phyloP scores from a whole-genome alignment of 805 yeast species.

The Yueomyces sinensis region DNA sequence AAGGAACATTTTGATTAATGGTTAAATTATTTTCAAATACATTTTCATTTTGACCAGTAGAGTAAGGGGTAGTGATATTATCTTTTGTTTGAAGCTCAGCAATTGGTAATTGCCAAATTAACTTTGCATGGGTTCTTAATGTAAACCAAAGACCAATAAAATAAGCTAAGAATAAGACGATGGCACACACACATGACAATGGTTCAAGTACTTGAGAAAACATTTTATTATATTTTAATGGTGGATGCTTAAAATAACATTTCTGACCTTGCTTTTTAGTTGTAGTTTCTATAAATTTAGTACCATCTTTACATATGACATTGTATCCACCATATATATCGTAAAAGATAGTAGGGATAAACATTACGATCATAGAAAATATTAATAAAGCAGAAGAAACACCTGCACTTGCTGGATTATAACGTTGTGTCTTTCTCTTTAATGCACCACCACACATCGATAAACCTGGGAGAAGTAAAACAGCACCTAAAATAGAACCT shows the following conservation, averaged over 20 bases:
- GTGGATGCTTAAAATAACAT: slow-evolving; percentile 71
- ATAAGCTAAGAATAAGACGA: slow-evolving; percentile 71
- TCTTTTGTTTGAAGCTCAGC: slow-evolving; percentile 9
- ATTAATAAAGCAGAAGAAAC: slow-evolving; percentile 92
- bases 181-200: slow-evolving; percentile 66
- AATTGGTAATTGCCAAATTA: slow-evolving; percentile 78
- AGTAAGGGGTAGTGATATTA: slow-evolving; percentile 1
- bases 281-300: slow-evolving; percentile 31
- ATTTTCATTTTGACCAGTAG: neutral
- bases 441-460: slow-evolving; percentile 98
- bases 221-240: slow-evolving; percentile 53
- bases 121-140: slow-evolving; percentile 87
- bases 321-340: slow-evolving; percentile 84
- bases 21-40: neutral
- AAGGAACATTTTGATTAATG: slow-evolving; percentile 16
- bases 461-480: slow-evolving; percentile 77
- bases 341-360: slow-evolving; percentile 83
- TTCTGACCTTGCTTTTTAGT: slow-evolving; percentile 24
- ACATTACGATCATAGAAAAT: slow-evolving; percentile 80
- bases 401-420: slow-evolving; percentile 93
- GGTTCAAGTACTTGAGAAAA: slow-evolving; percentile 67
- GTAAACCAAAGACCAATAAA: slow-evolving; percentile 86
- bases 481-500: slow-evolving; percentile 89
- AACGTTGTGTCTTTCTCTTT: slow-evolving; percentile 82
- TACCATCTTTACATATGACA: slow-evolving; percentile 40